Evolutionary conservation across 768 basidiomycete species (phyloP).

Genomic region (Russula griseocarnosa): DNA sequence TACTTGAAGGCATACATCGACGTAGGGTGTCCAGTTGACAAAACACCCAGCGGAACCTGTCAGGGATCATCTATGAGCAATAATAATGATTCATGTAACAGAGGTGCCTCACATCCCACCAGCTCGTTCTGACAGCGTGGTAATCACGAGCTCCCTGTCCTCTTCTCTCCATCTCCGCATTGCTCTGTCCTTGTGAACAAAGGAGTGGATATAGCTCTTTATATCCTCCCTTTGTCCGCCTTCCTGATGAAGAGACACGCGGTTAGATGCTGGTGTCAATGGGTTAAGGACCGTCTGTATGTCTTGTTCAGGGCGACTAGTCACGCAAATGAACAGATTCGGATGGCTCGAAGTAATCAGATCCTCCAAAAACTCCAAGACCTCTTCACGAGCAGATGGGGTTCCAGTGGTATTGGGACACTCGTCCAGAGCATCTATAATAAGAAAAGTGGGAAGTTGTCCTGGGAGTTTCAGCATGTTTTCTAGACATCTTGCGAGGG

Average conservation of each 20-base stretch:
- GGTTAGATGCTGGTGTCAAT: neutral
- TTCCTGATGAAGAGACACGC: neutral
- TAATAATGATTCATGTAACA: no score
- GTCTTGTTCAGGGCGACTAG: neutral
- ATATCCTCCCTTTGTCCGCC: neutral
- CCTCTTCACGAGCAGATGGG: neutral
- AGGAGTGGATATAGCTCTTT: neutral
- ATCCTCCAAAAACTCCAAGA: neutral
- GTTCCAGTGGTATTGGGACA: neutral
- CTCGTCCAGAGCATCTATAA: neutral
- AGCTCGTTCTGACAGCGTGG: neutral
- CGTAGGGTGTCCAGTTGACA: constrained; percentile 6
- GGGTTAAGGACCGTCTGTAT: neutral
- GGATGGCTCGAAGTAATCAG: neutral
- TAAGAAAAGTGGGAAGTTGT: neutral
- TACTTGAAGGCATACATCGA: neutral
- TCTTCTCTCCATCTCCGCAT: constrained; percentile 9
- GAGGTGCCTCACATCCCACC: neutral
- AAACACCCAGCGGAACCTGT: constrained; percentile 8
- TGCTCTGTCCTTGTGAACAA: neutral
- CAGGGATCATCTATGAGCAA: neutral
- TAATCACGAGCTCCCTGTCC: neutral
- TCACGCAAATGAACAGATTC: neutral
- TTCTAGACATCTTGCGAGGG: neutral
- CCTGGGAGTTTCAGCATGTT: neutral